Base-by-base conservation (phyloP, 208 protist species). In the Trypanosomatidae sp. region DNA sequence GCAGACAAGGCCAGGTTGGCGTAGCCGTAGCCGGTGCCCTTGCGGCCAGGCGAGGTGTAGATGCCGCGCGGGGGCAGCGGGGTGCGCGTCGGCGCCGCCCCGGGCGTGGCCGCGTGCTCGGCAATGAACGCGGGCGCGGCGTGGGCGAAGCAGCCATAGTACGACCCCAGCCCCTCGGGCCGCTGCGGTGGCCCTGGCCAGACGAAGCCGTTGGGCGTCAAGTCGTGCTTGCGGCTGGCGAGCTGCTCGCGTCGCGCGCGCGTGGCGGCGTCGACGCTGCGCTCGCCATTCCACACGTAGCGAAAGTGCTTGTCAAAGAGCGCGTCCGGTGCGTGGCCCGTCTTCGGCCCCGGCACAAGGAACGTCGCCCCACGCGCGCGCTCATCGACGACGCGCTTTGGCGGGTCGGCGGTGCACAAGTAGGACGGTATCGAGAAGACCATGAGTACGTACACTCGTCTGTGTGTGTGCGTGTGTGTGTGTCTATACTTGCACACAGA, bases 361-460 rank as follows among this genome's bases (percentile, higher is more conserved):
- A 95, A 84, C 10, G 67, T 78, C 16, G 64, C 56, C 6, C 83
- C 76, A 21, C 81, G 66, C 2, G 62, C 53, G 7, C 87, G 76
- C 35, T 66, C 67, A 43, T 88, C 73, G 20, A 84, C 33, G 5
- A 53, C 57, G 25, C 67, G 66, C 57, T 83, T 75, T 43, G 67
- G 63, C 20, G 81, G 71, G 39, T 88, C 77, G 11, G 81, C 88
- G 10, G 71, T 43, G 43, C 76, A 46, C 19, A 92, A 48, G 54
- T 84, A 93, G 20, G 84, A 90, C 11, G 87, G 84, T 33, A 86
- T 91, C 2, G 80, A 89, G 41, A 95, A 95, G 8, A 92, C 79
- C 78, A 94, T 88, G 21, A 35, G 4, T 21, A 25, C 6, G 15
- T 19, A n/a, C n/a, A 35, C 30, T 15, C 21, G 47, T 60, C 20